Base-by-base conservation (phyloP, 495 filamentous ascomycete genomes). In the Neurospora hispaniola region DNA sequence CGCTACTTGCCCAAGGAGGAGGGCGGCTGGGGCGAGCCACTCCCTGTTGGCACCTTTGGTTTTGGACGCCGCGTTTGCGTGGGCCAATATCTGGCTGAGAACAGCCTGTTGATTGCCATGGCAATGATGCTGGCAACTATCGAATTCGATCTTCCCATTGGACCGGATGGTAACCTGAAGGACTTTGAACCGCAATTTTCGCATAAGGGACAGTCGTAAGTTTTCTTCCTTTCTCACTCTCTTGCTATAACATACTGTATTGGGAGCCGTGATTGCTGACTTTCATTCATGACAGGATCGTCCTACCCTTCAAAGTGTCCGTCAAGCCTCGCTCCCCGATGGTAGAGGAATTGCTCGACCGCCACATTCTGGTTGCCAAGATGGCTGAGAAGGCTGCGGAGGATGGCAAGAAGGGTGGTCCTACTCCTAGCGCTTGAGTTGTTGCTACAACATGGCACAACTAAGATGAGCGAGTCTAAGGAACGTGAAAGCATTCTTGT, bases 41-140 rank as follows among this genome's bases (percentile, higher is more conserved):
- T 86, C 16, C 84, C 83, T 0, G 78, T 84, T 20, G 86, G 85
- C 0, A 84, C 83, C 2, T 89, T 88, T 77, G 87, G 87, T 2
- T 89, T 89, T 78, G 87, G 86, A 12, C 69, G 79, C 20, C 75
- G 79, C 1, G 73, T 80, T 10, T 81, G 79, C 39, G 75, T 81
- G 4, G 79, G 79, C 2, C 73, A 73, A 3, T 73, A 77, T 27
- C 72, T 81, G 18, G 79, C 78, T 2, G 79, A 81, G 70, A 81
- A 78, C 39, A 80, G 79, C 42, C 35, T 81, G 14, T 69, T 80
- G 1, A 81, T 81, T 44, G 72, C 76, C 0, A 20, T 80, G n/a
- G 77, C 79, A 0, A 78, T 70, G 16, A 76, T 81, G 74, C 46
- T 81, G 14, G 77, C 79, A 0, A 80, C 76, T 0, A 16, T 79